Evolutionary conservation across 2,329 filamentous ascomycete genomes (phyloP), one percentile per base, ranked within the genome.

Genomic region (Diaporthe sp.): DNA sequence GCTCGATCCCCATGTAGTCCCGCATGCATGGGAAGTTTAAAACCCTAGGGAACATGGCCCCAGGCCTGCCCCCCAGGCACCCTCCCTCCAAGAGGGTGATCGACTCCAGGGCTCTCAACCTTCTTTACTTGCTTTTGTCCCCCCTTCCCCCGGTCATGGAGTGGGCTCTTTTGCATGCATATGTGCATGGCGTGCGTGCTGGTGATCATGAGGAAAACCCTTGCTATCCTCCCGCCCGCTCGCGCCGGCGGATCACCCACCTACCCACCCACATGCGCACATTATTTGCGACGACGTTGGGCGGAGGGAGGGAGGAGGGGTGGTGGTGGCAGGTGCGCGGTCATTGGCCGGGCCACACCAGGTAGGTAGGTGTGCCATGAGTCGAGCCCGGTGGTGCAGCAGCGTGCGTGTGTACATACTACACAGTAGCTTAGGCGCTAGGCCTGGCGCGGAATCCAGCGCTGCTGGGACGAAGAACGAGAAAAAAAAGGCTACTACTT

Each of bases 11-110:
- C n/a, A 9, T 10, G 52, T 12, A 25, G 30, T 61, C 47, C 64
- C 64, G 64, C 64, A 68, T 54, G 30, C n/a, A n/a, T n/a, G n/a
- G n/a, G 45, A 54, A 68, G 64, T 47, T 68, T 68, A 54, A 68
- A 47, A 40, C 40, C 57, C 28, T 42, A 42, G 22, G 38, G 13
- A 47, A 33, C 40, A n/a, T 35, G 17, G n/a, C n/a, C n/a, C n/a
- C n/a, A n/a, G n/a, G n/a, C n/a, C n/a, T n/a, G n/a, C n/a, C n/a
- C n/a, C n/a, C n/a, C n/a, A n/a, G n/a, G n/a, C n/a, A n/a, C n/a
- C n/a, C n/a, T n/a, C n/a, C n/a, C n/a, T n/a, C n/a, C n/a, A n/a
- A n/a, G n/a, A 38, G 8, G 45, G 33, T 68, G 64, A 68, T 68
- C 64, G 64, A 68, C 47, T 12, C 30, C 22, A 38, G 30, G 42